phyloP scores from a whole-genome alignment of 192 early-diverging fungal genomes.

The Thoreauomyces humboldtii region DNA sequence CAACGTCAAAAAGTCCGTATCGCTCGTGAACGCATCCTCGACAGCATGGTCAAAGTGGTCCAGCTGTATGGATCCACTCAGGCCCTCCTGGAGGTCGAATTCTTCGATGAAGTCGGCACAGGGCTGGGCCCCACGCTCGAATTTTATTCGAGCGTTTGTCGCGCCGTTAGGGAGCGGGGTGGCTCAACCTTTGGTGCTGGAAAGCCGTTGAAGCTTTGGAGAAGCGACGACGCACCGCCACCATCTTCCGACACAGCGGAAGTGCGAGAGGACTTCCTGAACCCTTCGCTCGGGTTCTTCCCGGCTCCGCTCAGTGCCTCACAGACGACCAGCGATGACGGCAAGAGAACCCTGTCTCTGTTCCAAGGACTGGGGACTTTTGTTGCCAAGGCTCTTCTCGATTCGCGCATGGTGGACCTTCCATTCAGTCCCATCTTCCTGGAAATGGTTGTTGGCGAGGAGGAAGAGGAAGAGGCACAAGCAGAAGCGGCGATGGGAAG shows the following conservation, averaged over 20 bases:
- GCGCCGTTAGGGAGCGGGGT: slow-evolving; percentile 49
- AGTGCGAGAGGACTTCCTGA: slow-evolving; percentile 20
- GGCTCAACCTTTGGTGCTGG: slow-evolving; percentile 26
- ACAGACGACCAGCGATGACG: slow-evolving; percentile 31
- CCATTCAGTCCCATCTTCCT: slow-evolving; percentile 76
- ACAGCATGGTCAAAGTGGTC: slow-evolving; percentile 83
- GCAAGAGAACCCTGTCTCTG: slow-evolving; percentile 50
- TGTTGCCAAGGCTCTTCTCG: slow-evolving; percentile 84
- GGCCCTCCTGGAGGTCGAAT: slow-evolving; percentile 86
- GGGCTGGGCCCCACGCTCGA: slow-evolving; percentile 90
- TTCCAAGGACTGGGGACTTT: slow-evolving; percentile 81
- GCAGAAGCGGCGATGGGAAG: slow-evolving; percentile 16
- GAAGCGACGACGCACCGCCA: slow-evolving; percentile 44
- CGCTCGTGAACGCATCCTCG: slow-evolving; percentile 69
- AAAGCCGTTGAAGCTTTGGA: slow-evolving; percentile 58
- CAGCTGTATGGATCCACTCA: slow-evolving; percentile 71
- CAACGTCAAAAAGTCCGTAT: slow-evolving; percentile 90
- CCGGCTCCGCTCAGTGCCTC: slow-evolving; percentile 25
- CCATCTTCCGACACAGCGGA: neutral
- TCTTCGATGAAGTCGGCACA: slow-evolving; percentile 88
- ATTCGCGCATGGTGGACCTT: slow-evolving; percentile 82
- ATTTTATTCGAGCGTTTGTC: slow-evolving; percentile 82
- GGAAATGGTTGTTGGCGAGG: slow-evolving; percentile 59
- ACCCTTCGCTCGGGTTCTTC: slow-evolving; percentile 32
- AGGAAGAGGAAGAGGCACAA: slow-evolving; percentile 33